These are phyloP conservation scores for Scenedesmus sp. DNA, from an alignment of 163 green algal genomes.

Conservation along the genomic window DNA sequence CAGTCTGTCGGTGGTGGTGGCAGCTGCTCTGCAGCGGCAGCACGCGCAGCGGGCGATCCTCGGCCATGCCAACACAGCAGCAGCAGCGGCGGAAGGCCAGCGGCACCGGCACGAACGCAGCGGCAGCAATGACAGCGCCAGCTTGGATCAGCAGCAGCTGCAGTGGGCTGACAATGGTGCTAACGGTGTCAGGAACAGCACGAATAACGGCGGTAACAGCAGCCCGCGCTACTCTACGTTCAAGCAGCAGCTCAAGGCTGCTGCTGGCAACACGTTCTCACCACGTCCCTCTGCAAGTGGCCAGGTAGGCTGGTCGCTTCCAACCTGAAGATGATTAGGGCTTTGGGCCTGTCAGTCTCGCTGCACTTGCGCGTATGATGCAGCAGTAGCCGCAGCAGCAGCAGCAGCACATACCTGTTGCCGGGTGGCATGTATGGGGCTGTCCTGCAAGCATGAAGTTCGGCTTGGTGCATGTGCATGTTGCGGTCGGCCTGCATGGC, in stretches of 20 bases:
- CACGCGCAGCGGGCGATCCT: not conserved
- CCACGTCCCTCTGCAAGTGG: not conserved
- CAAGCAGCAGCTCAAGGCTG: not conserved
- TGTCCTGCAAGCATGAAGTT: too few species aligned
- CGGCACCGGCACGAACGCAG: not conserved
- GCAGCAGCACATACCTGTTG: too few species aligned
- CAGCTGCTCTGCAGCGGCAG: not conserved
- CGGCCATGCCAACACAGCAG: not conserved
- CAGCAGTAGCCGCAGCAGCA: too few species aligned
- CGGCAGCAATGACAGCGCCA: slow-evolving; percentile 13
- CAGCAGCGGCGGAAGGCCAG: not conserved
- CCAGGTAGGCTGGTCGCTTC: not conserved
- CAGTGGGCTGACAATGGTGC: not conserved
- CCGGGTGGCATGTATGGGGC: too few species aligned
- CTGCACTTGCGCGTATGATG: too few species aligned
- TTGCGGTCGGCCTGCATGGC: too few species aligned
- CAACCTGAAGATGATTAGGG: too few species aligned
- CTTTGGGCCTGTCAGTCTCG: too few species aligned
- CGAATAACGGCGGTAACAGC: not conserved
- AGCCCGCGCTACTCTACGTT: not conserved
- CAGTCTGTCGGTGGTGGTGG: not conserved
- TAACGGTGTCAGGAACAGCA: not conserved
- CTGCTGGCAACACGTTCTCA: not conserved
- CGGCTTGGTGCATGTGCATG: too few species aligned
- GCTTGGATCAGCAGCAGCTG: slow-evolving; percentile 14